Percentiles rank a stretch among this genome's conserved stretches.
Conservation (phyloP, 2,329 filamentous ascomycete genomes). For the Spiromastix sp. region DNA sequence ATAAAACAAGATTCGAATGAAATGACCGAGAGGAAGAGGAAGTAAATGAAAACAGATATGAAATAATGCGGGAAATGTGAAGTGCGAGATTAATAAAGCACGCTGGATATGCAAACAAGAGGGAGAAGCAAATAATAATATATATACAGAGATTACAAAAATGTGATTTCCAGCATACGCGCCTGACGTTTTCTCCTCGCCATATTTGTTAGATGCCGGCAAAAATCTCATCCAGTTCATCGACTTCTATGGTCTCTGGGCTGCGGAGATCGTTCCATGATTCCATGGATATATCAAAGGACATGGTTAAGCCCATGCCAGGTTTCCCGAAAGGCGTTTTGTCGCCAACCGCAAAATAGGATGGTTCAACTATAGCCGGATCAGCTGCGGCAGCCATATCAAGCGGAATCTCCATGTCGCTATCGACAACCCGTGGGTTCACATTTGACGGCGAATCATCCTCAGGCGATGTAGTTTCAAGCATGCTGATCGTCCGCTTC, state of each 20-base stretch:
- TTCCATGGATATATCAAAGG: slow-evolving; percentile 23
- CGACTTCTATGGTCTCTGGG: slow-evolving; percentile 82
- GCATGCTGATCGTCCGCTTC: slow-evolving; percentile 12
- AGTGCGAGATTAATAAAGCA: too few relatives aligned
- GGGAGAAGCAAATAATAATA: too few relatives aligned
- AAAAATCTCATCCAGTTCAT: slow-evolving; percentile 83
- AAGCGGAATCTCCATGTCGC: neutral
- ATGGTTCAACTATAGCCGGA: neutral
- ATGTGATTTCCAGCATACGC: too few relatives aligned
- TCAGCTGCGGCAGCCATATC: slow-evolving; percentile 1
- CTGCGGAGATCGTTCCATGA: slow-evolving; percentile 56
- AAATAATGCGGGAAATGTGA: too few relatives aligned
- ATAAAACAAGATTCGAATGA: too few relatives aligned
- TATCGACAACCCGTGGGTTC: slow-evolving; percentile 20
- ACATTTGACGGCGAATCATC: slow-evolving; percentile 36
- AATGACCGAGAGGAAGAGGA: too few relatives aligned
- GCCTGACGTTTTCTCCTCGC: too few relatives aligned
- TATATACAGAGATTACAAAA: too few relatives aligned
- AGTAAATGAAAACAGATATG: too few relatives aligned
- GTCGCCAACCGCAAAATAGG: neutral
- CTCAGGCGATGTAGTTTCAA: slow-evolving; percentile 26
- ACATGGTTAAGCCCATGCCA: neutral
- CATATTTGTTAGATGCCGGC: slow-evolving; percentile 62
- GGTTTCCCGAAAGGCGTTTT: too few relatives aligned
- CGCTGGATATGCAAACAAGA: too few relatives aligned